These are phyloP conservation scores for Aspergillus ellipticus DNA, from an alignment of 495 filamentous ascomycete genomes.

Conservation along the genomic window DNA sequence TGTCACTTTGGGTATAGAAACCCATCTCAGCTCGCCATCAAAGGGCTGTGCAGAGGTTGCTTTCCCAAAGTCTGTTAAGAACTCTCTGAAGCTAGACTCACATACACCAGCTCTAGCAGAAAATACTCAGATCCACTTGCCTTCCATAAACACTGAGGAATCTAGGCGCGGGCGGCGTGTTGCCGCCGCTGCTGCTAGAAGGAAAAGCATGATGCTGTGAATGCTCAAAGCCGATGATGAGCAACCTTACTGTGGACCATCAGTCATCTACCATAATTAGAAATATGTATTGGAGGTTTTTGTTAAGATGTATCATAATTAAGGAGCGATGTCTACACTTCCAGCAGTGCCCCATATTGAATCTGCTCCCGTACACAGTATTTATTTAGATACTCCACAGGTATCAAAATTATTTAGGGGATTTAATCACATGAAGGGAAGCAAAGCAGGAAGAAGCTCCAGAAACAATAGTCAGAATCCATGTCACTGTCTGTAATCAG, in stretches of 20 bases:
- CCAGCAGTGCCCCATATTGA: too few species aligned
- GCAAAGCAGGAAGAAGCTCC: too few species aligned
- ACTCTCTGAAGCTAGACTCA: not conserved
- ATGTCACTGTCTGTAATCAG: too few species aligned
- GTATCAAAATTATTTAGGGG: too few species aligned
- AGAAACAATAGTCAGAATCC: too few species aligned
- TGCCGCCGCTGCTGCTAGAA: constrained; percentile 37
- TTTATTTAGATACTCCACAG: too few species aligned
- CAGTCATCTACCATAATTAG: not conserved
- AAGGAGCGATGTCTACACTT: not conserved
- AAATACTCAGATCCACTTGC: not conserved
- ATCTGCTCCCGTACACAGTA: too few species aligned
- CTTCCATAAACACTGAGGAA: constrained; percentile 15
- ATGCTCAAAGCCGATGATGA: not conserved
- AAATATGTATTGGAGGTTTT: not conserved
- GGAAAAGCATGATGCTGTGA: constrained; percentile 54
- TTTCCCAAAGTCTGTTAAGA: not conserved
- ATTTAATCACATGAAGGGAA: too few species aligned
- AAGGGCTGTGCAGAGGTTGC: not conserved
- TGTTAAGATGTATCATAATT: not conserved
- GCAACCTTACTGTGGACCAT: not conserved
- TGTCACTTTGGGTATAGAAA: constrained; percentile 9
- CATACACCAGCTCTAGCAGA: not conserved
- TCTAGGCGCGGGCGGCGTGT: constrained; percentile 31
- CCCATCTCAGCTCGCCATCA: not conserved